Evolutionary conservation across 73 alveolate genomes (phyloP), one percentile per base, ranked within the genome.

Genomic region (Paraurostyla sp.): DNA sequence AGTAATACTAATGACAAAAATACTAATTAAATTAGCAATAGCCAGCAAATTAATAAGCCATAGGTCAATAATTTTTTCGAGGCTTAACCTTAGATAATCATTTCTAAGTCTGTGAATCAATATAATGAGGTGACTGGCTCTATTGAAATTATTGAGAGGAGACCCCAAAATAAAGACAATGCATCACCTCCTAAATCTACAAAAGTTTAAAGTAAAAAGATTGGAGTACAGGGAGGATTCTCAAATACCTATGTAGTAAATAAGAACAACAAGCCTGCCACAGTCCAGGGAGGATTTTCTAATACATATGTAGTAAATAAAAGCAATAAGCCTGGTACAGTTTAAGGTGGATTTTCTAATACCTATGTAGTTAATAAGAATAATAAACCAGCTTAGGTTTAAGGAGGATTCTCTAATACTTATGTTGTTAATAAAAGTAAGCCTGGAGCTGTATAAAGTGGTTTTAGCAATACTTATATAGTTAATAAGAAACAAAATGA

Each of bases 101-200:
- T 16, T 45, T 45, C 22, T 9, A 54, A 54, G 23, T 54, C 69
- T 65, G 58, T 22, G 0, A 13, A 38, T 13, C 16, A 16, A 9
- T 38, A 65, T 38, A 25, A 36, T 1, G 46, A 22, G 11, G 13
- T 30, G 41, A 73, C 86, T 16, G 86, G 86, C 20, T 13, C 71
- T 0, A 71, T 73, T 2, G 86, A 73, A 73, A n/a, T 73, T 29
- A 48, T 73, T 9, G 86, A 73, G 32, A 43, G 86, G 30, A 73
- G 86, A 73, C 42, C 65, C 7, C 62, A 73, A 15, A 20, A 20
- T 27, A n/a, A 23, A 16, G 56, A 43, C 20, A 16, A 36, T n/a
- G 36, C 48, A 4, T 30, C 56, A 15, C 42, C 71, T 11, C 9
- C 23, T 27, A 0, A 73, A 18, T 6, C 42, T 16, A 16, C 2